Base-by-base conservation (phyloP, 2,329 filamentous ascomycete species). In the Plectosphaerella plurivora region DNA sequence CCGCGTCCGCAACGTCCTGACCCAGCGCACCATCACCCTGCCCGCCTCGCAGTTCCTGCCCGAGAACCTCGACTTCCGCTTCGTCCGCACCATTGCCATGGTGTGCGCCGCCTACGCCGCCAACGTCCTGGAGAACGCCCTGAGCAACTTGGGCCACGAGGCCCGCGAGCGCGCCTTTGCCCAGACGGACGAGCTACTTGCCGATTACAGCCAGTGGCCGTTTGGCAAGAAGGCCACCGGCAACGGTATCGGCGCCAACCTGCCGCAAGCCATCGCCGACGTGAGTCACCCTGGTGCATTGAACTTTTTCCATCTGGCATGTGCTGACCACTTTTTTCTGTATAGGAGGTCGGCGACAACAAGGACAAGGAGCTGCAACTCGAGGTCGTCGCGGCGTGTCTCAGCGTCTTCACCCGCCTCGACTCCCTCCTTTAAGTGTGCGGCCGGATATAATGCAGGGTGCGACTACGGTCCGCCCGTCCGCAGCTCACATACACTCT, bases 41-140 rank as follows among this genome's bases (percentile, higher is more conserved):
- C 88, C 89, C 46, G 78, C 82, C 53, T 92, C 87, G 63, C 89
- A 92, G 65, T 97, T 95, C 75, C 82, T 97, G 33, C 94, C 94
- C 54, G 93, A 97, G 69, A 89, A 90, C 62, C 86, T 96, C 72
- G 93, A 97, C 65, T 97, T 96, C 75, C 84, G 94, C 68, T 95
- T 96, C 71, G 75, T 94, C 60, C 86, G 94, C 61, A 97, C 94
- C 46, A 84, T 99, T 59, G 81, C 89, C 62, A 96, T 99, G 92
- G 91, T 99, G 51, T 99, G 94, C 74, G 94, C 93, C 49, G 93
- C 94, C 45, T 97, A 99, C 71, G 94, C 94, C 45, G 94, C 94
- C 56, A 99, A 99, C 65, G 94, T 99, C 25, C 82, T 99, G 53
- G 94, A 99, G 75, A 99, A 99, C 67, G 94, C 93, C n/a, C 76